Base-by-base conservation (phyloP, 179 eudicot species). In the Carnegiea gigantea region DNA sequence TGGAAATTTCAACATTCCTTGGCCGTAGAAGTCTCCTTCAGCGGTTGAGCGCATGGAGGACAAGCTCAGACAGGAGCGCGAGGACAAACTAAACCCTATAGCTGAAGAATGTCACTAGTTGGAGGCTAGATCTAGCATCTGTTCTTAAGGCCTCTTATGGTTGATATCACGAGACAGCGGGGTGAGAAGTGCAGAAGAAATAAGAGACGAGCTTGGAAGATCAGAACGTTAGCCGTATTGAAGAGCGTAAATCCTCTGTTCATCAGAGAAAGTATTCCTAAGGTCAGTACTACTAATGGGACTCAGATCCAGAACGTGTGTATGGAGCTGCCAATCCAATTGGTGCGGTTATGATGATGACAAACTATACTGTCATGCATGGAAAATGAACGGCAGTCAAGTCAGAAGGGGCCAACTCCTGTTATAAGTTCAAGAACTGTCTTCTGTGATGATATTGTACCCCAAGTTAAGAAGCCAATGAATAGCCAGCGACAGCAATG, bases 261-360 rank as follows among this genome's bases (percentile, higher is more conserved):
- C 78, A 6, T 21, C 23, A 53, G 76, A 43, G 82, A 70, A 70
- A 40, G 73, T 13, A 26, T 43, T 77, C 81, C 84, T 44, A 73
- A 82, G 26, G 80, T 14, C 28, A 21, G 48, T n/a, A 68, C 64
- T 13, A 12, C 72, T 38, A 84, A 24, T 79, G 82, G 79, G 30
- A 53, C 46, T 78, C 72, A 51, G 70, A 67, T 51, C 81, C 46
- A 59, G 78, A 75, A 64, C 75, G 28, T 51, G 38, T 79, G 17
- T 26, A 70, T 81, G 86, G 53, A 81, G 82, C 73, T 85, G 76
- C 81, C 23, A 46, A 65, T 80, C 24, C 76, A 64, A 20, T 48
- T 72, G 24, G 40, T 23, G 30, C 24, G 30, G 79, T 74, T 78
- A 53, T 40, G 57, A 48, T 78, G 79, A 70, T 59, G 62, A 36